phyloP scores from a whole-genome alignment of 106 monocot species.

The Dactylorhiza incarnata region DNA sequence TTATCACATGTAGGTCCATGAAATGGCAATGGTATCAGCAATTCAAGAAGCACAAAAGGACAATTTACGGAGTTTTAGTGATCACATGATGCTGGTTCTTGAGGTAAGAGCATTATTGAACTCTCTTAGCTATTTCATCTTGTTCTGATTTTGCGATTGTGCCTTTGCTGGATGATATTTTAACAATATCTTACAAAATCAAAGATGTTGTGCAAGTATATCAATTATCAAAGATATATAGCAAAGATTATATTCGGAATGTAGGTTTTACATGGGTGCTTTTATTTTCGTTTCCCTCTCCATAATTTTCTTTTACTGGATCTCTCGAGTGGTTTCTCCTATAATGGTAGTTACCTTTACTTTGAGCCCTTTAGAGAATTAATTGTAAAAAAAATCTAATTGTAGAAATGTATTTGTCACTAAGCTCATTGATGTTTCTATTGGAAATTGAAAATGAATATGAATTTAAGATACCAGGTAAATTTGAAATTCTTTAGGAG shows the following conservation, averaged over 20 bases:
- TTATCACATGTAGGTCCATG: constrained; percentile 64
- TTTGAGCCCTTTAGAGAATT: background rate
- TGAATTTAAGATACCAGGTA: background rate
- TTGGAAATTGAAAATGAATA: background rate
- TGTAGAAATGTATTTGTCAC: background rate
- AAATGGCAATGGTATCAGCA: constrained; percentile 93
- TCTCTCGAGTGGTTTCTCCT: background rate
- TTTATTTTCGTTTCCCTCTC: background rate
- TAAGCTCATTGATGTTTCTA: background rate
- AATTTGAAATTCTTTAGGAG: too few relatives aligned
- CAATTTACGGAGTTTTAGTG: constrained; percentile 81
- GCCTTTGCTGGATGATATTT: constrained; percentile 50
- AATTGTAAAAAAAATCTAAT: background rate
- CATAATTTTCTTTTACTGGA: background rate
- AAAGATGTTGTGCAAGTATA: background rate
- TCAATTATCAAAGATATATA: background rate
- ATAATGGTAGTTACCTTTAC: background rate
- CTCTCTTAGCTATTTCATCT: background rate
- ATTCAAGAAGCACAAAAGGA: constrained; percentile 99
- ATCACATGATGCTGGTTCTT: constrained; percentile 89
- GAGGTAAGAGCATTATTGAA: constrained; percentile 43
- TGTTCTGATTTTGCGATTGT: background rate
- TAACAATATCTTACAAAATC: background rate
- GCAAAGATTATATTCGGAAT: background rate
- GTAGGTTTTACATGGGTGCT: background rate